Evolutionary conservation across 495 filamentous ascomycete species (phyloP), one percentile per base, ranked within the genome.

Genomic region (Trypethelium eluteriae): DNA sequence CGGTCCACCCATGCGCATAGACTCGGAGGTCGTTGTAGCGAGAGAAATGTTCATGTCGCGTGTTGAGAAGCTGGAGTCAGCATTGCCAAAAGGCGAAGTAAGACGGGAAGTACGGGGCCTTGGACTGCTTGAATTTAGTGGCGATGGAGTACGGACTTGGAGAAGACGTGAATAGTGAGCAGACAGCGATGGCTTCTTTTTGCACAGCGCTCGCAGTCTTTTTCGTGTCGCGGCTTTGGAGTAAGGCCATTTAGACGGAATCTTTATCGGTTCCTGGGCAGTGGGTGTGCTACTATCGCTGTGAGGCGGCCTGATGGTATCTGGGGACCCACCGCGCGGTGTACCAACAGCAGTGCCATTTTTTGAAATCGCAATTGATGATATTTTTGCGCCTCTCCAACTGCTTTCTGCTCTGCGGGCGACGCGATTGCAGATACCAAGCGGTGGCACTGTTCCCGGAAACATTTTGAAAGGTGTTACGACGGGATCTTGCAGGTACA

Each of bases 401-500:
- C 84, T 93, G 72, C 86, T 83, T 76, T 87, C 90, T 4, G 93
- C 90, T 71, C 91, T 88, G 71, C 92, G 84, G 1, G 92, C 90
- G 62, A 98, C 92, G 67, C 92, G 90, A 71, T 88, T 83, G 71
- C 92, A 93, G 39, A 98, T 90, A 7, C 94, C 95, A 46, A 94
- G 81, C 12, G 94, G 94, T 34, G 94, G 94, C 46, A 93, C 85
- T 65, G 85, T 84, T 63, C 91, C 93, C 32, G 93, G 92, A 16
- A 92, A 85, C 79, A 91, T 88, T 71, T 93, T 92, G 78, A 98
- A 93, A 0, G 94, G 94, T 2, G 94, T 98, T 38, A 96, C 89
- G 10, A 88, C 92, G 39, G 94, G 93, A 74, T 98, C 92, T 69
- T 92, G 88, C 11, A 97, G 79, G 73, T 96, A 98, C 10, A 89